A percentile compares a stretch with the other conserved stretches of the same genome.
Evolutionary conservation across 768 basidiomycete genomes (phyloP).

Genomic region (Boletus edulis): DNA sequence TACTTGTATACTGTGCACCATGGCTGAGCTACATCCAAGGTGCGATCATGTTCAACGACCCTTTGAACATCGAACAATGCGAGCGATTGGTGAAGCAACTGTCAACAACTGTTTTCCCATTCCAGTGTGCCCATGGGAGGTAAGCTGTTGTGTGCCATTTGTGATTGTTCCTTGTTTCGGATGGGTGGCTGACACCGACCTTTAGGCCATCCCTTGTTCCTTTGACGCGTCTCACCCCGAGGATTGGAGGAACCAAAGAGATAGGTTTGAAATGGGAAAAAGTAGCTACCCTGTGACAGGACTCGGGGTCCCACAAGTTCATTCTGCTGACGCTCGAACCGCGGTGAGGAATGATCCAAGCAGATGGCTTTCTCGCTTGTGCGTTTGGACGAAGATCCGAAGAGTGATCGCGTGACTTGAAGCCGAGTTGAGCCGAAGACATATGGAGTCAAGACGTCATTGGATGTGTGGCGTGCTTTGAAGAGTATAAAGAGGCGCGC

Average conservation of each 20-base stretch:
- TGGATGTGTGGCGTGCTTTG: slow-evolving; percentile 13
- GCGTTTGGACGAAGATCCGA: not conserved
- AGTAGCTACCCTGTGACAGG: slow-evolving; percentile 20
- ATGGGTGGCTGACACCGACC: not conserved
- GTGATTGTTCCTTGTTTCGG: not conserved
- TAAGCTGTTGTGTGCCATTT: slow-evolving; percentile 20
- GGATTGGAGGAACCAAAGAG: slow-evolving; percentile 9
- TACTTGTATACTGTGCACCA: not conserved
- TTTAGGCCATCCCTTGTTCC: slow-evolving; percentile 57
- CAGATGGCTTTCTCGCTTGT: not conserved
- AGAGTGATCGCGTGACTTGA: slow-evolving; percentile 29
- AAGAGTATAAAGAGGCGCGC: slow-evolving; percentile 23
- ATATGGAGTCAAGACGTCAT: slow-evolving; percentile 19
- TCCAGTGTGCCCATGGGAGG: slow-evolving; percentile 97
- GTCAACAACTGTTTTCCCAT: slow-evolving; percentile 75
- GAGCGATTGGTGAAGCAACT: slow-evolving; percentile 64
- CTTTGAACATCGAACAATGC: slow-evolving; percentile 66
- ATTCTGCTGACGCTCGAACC: too few relatives aligned
- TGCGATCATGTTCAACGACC: slow-evolving; percentile 97
- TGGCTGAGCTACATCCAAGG: slow-evolving; percentile 45
- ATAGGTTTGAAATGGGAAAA: slow-evolving; percentile 25
- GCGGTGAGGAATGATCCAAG: too few relatives aligned
- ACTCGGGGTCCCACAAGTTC: too few relatives aligned
- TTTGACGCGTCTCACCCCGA: slow-evolving; percentile 32
- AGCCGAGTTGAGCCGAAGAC: slow-evolving; percentile 13